These are phyloP conservation scores for Aspergillus carlsbadensis DNA, from an alignment of 495 filamentous ascomycete species.

Conservation along the genomic window DNA sequence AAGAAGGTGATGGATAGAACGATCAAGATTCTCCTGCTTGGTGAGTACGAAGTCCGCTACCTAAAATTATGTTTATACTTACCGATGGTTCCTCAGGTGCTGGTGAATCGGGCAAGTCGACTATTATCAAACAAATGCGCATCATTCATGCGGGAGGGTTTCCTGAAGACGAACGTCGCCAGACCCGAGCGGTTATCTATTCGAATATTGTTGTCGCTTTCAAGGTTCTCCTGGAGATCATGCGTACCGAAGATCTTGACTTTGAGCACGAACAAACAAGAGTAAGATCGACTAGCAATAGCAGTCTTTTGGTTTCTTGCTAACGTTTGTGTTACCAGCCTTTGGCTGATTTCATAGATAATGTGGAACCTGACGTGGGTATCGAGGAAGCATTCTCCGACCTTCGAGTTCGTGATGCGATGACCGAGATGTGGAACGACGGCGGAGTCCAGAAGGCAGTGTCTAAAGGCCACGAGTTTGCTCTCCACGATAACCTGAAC, in stretches of 20 bases:
- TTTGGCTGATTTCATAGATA: constrained; percentile 34
- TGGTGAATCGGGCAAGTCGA: constrained; percentile 97
- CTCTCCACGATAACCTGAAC: constrained; percentile 88
- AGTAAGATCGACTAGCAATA: constrained; percentile 40
- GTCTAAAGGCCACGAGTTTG: constrained; percentile 90
- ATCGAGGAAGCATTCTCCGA: constrained; percentile 69
- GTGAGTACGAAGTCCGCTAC: constrained; percentile 43
- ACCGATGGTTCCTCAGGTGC: constrained; percentile 61
- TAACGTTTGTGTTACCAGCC: constrained; percentile 21
- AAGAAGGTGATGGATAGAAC: constrained; percentile 78
- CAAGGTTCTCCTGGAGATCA: constrained; percentile 87
- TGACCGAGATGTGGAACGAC: constrained; percentile 84
- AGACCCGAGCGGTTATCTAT: constrained; percentile 93
- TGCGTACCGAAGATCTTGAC: constrained; percentile 78
- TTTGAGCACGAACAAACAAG: constrained; percentile 76
- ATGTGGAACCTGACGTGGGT: constrained; percentile 69
- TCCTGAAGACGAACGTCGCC: constrained; percentile 83
- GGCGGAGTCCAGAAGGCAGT: constrained; percentile 81
- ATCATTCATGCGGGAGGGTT: constrained; percentile 95
- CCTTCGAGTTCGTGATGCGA: constrained; percentile 66
- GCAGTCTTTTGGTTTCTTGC: neutral
- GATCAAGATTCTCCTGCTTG: constrained; percentile 81
- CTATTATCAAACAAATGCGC: constrained; percentile 98
- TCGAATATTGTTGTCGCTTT: constrained; percentile 87
- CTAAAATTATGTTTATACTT: neutral